A percentile compares a stretch with the other conserved stretches of the same genome.
Conservation (phyloP, 1,284 basidiomycete species). For the Leucoagaricus sp. region DNA sequence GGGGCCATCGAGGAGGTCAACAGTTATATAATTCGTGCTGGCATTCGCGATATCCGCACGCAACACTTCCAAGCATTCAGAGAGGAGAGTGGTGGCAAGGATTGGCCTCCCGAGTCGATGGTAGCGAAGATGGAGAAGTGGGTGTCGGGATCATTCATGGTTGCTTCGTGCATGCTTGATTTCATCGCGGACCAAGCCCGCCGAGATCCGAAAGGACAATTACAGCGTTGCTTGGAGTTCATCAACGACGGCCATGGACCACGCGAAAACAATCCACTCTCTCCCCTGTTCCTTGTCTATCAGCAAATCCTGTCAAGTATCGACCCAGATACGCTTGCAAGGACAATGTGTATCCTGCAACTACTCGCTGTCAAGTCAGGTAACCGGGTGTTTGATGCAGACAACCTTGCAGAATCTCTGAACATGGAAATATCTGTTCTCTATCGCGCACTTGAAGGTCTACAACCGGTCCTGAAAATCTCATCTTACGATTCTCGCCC, state of each 20-base stretch:
- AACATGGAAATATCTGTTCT: not conserved
- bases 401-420: not conserved
- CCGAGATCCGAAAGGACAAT: not conserved
- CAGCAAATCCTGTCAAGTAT: conserved; percentile 1
- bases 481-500: not conserved
- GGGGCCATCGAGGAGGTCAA: not conserved
- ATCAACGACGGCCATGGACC: not conserved
- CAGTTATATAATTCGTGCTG: not conserved
- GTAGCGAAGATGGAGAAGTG: not conserved
- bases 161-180: not conserved
- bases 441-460: not conserved
- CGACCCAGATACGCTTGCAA: not conserved
- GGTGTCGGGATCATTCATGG: not conserved
- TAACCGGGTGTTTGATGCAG: not conserved
- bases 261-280: not conserved
- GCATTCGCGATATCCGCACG: not conserved
- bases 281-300: not conserved
- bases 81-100: not conserved
- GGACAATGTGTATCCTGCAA: not conserved
- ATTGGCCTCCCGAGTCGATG: not conserved
- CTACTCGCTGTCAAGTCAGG: not conserved
- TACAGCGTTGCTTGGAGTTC: not conserved
- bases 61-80: not conserved
- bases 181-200: not conserved
- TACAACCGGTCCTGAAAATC: not conserved